Conservation (phyloP, 1,139 yeast species). For the Pichia sp. region DNA sequence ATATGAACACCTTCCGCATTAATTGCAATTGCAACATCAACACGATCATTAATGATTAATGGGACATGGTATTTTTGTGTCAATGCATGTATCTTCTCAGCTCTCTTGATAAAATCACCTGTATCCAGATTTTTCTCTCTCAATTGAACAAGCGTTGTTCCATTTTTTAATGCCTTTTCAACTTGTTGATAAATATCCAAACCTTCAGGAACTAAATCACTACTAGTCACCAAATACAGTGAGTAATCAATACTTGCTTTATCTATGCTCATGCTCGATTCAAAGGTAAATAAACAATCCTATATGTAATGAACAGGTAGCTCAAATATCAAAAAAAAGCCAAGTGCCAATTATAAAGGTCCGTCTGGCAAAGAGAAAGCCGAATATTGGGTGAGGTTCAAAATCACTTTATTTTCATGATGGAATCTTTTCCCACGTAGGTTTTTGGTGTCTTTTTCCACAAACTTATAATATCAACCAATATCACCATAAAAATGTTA, state of each 20-base stretch:
- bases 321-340: too few species aligned
- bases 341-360: too few species aligned
- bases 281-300: background rate
- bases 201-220: constrained; percentile 64
- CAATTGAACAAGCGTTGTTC: constrained; percentile 76
- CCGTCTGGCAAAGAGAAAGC: too few species aligned
- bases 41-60: constrained; percentile 76
- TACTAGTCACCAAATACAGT: constrained; percentile 75
- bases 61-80: constrained; percentile 63
- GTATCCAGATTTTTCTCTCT: constrained; percentile 77
- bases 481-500: background rate
- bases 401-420: too few species aligned
- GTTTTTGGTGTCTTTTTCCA: too few species aligned
- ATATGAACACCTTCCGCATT: constrained; percentile 83
- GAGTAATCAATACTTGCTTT: constrained; percentile 42
- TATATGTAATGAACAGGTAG: too few species aligned
- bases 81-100: constrained; percentile 52
- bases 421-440: too few species aligned
- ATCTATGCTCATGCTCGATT: background rate
- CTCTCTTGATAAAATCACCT: constrained; percentile 57
- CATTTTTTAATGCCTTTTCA: constrained; percentile 54
- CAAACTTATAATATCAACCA: background rate
- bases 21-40: constrained; percentile 84
- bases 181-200: constrained; percentile 57
- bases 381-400: too few species aligned